These are phyloP conservation scores for Rachicladosporium sp. DNA, from an alignment of 2,329 filamentous ascomycete species.

Conservation along the genomic window DNA sequence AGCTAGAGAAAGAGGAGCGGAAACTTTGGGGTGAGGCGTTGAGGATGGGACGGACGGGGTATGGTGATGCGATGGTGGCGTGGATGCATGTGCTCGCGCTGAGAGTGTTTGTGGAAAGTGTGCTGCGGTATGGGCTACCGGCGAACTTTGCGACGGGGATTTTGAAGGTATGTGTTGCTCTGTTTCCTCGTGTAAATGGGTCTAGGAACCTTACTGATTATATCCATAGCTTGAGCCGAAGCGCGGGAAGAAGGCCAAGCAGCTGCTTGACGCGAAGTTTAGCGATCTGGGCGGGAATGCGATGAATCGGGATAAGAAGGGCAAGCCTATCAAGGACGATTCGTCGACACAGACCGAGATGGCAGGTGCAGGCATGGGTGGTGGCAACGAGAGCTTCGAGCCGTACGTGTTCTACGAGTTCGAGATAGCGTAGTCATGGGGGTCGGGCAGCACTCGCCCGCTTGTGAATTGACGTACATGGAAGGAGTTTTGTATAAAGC, in stretches of 20 bases:
- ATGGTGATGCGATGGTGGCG: conserved; percentile 91
- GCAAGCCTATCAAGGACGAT: conserved; percentile 82
- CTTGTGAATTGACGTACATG: too few species aligned
- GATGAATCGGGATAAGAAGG: conserved; percentile 86
- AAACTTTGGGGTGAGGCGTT: conserved; percentile 90
- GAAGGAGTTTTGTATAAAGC: too few species aligned
- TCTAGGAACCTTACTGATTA: too few species aligned
- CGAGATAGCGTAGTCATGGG: conserved; percentile 47
- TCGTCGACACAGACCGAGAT: conserved; percentile 67
- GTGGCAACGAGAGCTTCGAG: conserved; percentile 68
- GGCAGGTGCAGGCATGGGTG: conserved; percentile 58
- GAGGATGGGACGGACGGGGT: conserved; percentile 73
- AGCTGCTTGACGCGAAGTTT: conserved; percentile 63
- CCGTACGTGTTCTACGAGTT: conserved; percentile 97
- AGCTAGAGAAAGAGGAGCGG: conserved; percentile 70
- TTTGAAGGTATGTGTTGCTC: conserved; percentile 53
- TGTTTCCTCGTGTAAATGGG: too few species aligned
- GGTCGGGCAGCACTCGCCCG: too few species aligned
- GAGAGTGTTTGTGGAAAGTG: conserved; percentile 92
- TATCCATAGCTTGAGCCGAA: conserved; percentile 63
- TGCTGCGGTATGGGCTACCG: conserved; percentile 88
- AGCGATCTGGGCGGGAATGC: conserved; percentile 92
- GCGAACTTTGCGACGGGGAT: conserved; percentile 78
- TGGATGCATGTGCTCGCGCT: conserved; percentile 88
- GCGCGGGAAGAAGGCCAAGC: conserved; percentile 57